Base-by-base conservation (phyloP, 2,329 filamentous ascomycete species). In the Arthrobotrys sinensis region DNA sequence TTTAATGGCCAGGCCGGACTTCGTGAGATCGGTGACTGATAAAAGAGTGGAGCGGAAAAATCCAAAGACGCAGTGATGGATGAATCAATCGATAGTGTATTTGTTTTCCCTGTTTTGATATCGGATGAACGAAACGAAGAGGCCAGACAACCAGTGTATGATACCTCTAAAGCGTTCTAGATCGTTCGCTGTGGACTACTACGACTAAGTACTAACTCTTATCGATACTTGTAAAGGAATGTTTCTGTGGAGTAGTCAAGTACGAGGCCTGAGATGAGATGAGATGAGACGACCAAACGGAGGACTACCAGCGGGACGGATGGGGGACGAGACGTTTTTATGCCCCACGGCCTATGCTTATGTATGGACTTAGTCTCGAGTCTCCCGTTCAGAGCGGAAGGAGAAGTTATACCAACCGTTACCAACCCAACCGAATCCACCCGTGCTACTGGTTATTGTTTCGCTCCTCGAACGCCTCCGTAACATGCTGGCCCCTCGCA, bases 101-200 rank as follows among this genome's bases (percentile, higher is more conserved):
- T 32, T 34, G 21, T 11, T 50, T 48, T 64, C 60, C 60, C 60
- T 64, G 60, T 60, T 60, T 60, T 43, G 12, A 67, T 67, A 46
- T 67, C 45, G 64, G 55, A 28, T 32, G 50, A 36, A 34, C 21
- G 36, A 52, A 38, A 3, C 55, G 48, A 36, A 66, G 52, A 57
- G 63, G 52, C 71, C 71, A 76, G 71, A 68, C 71, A 68, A 66
- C 71, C 71, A 62, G 71, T 68, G 71, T 67, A 46, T 67, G 70
- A 40, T 34, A 32, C 67, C 46, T 53, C 32, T 40, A n/a, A 21
- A 48, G 52, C 10, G 57, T 73, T 73, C 69, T 45, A 60, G 60
- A 60, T 52, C 34, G 21, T 50, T 72, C 52, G 48, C 6, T 38
- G 12, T 60, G 1, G 24, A 60, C n/a, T 52, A 36, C 55, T 63